Conservation (phyloP, 208 protist species). For the Crithidia brevicula region DNA sequence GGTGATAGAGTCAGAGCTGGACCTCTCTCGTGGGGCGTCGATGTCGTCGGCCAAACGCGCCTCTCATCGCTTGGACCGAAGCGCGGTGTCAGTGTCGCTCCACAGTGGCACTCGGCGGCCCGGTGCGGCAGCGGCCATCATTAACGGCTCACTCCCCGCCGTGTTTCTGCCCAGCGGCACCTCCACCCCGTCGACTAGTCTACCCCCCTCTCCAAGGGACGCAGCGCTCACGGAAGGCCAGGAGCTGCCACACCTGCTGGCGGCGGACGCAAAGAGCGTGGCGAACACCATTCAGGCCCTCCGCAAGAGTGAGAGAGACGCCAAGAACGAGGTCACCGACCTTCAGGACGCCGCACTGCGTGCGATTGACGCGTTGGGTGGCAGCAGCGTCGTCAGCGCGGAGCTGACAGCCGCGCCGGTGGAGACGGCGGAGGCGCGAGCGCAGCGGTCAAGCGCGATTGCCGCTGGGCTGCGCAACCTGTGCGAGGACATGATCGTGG, state of each 20-base stretch:
- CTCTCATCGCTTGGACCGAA: not conserved
- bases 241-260: slow-evolving; percentile 13
- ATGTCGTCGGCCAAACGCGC: not conserved
- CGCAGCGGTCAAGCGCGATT: slow-evolving; percentile 19
- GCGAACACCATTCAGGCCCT: slow-evolving; percentile 8
- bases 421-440: slow-evolving; percentile 23
- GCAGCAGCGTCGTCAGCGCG: slow-evolving; percentile 16
- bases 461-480: slow-evolving; percentile 31
- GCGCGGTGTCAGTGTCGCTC: not conserved
- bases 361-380: slow-evolving; percentile 47
- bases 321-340: slow-evolving; percentile 31
- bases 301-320: not conserved
- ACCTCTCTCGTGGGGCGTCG: slow-evolving; percentile 6
- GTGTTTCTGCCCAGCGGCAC: not conserved
- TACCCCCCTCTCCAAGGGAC: slow-evolving; percentile 3
- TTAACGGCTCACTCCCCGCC: not conserved
- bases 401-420: slow-evolving; percentile 19
- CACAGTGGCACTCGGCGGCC: not conserved
- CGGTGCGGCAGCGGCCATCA: slow-evolving; percentile 2
- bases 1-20: slow-evolving; percentile 2
- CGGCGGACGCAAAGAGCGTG: slow-evolving; percentile 19
- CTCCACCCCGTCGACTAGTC: not conserved
- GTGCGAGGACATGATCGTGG: slow-evolving; percentile 53
- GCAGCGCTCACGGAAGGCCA: not conserved
- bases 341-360: slow-evolving; percentile 47